Base-by-base conservation (phyloP, 2,329 filamentous ascomycete genomes). In the Bipolaris victoriae region DNA sequence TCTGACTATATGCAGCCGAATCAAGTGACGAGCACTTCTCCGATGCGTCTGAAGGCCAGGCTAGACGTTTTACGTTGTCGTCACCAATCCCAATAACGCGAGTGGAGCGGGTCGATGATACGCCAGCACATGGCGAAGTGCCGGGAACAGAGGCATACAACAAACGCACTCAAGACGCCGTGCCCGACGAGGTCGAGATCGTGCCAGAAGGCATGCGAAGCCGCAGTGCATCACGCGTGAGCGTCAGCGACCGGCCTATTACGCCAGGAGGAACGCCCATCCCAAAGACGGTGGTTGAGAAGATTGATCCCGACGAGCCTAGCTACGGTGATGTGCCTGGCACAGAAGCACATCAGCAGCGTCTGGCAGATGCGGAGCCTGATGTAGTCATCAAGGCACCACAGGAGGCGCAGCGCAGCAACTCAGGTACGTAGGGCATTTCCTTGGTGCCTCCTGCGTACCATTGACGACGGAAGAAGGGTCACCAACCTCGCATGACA, bases 401-500 rank as follows among this genome's bases (percentile, higher is more conserved):
- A 24, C 70, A 79, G 55, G 75, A 78, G 57, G 71, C 77, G 52
- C 62, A 71, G 60, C 71, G 77, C 46, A 81, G 83, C 69, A 64
- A 55, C 60, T 76, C 83, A 81, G 85, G 86, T 89, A 86, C 82
- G 85, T 80, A 70, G 69, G 69, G 66, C 64, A 67, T 73, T 73
- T 76, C 64, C 72, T 73, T 63, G 67, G 69, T 72, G 69, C 70
- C 71, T 76, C 75, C 77, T 81, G 79, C 77, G 78, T 82, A 77
- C 82, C 74, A 84, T 85, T 87, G 84, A 87, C 84, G 79, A 87
- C 84, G 79, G 80, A 81, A 80, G 79, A 84, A 86, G 84, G 81
- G 77, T 83, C 80, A 79, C 81, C 82, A 81, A 82, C 80, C 70
- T 78, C 77, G 71, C 72, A 76, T 77, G 75, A 76, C 77, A 85